Evolutionary conservation across 495 filamentous ascomycete species (phyloP), one percentile per base, ranked within the genome.

Genomic region (Astrothelium macrocarpum): DNA sequence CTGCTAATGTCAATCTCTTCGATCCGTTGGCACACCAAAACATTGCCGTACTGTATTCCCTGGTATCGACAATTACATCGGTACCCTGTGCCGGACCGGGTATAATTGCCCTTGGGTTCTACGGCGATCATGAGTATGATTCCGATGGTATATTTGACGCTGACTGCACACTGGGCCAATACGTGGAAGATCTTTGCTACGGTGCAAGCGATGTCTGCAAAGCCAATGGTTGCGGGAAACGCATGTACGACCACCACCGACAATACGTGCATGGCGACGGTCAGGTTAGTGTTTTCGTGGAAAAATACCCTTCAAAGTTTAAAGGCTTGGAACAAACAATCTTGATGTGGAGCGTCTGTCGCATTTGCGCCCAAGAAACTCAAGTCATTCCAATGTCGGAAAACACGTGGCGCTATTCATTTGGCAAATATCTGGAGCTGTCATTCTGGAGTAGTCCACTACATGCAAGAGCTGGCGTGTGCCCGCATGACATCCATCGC

Each of bases 201-300:
- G 81, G 82, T 65, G 88, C 89, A 1, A 84, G 88, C 69, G 81
- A 83, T 5, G 77, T 85, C 2, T 99, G 95, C 72, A 86, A 82
- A 7, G 82, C 87, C 12, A 90, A 94, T 68, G 88, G 89, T 14
- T 99, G 95, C 70, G 91, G 95, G 65, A 85, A 85, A 59, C 88
- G 84, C 66, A 91, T 97, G 90, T 81, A 85, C 64, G 89, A 97
- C 65, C 95, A 99, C 73, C 90, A 97, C 74, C 85, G 93, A 60
- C 95, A 96, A 59, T 99, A 97, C 71, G 95, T 97, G 2, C 95
- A 99, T 70, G 95, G 93, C 12, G 89, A 96, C 73, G 94, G 91
- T 23, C 90, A 95, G 62, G 82, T 99, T 59, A 96, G 90, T 61
- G 84, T 96, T 18, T 87, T 95, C 67, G 85, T 95, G 26, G 86